Conservation (phyloP, 306 rosid genomes). For the Coriaria nepalensis region DNA sequence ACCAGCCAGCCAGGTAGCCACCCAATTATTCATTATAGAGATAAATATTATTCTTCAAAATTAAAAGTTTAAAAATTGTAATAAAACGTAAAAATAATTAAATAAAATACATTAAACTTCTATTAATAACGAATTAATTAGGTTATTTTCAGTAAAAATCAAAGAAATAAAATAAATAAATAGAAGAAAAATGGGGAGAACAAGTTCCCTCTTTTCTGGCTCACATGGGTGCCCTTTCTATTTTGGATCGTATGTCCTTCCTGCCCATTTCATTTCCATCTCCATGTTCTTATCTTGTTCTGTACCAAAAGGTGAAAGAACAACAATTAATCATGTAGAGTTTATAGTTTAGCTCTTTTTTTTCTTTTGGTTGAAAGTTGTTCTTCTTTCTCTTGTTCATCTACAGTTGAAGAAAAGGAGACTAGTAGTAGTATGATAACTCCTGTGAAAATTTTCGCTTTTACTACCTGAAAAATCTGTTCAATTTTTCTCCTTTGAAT, state of each 20-base stretch:
- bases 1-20: too few species aligned
- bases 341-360: background rate
- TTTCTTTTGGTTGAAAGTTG: background rate
- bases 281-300: conserved; percentile 14
- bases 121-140: background rate
- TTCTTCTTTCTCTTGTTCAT: background rate
- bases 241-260: conserved; percentile 21
- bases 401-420: too few species aligned
- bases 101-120: background rate
- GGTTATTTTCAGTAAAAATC: background rate
- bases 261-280: conserved; percentile 20
- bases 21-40: too few species aligned
- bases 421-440: background rate
- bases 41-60: too few species aligned
- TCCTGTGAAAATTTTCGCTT: background rate
- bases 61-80: too few species aligned
- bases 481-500: conserved; percentile 6
- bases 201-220: conserved; percentile 30
- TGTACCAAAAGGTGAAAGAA: conserved; percentile 1
- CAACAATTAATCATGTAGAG: background rate
- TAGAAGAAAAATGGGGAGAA: conserved; percentile 21
- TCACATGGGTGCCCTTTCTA: conserved; percentile 37
- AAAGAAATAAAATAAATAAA: background rate
- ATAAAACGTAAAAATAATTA: too few species aligned
- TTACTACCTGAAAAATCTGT: conserved; percentile 3